Evolutionary conservation across 1,284 basidiomycete species (phyloP), one percentile per base, ranked within the genome.

Genomic region (Ceratobasidium sp.): DNA sequence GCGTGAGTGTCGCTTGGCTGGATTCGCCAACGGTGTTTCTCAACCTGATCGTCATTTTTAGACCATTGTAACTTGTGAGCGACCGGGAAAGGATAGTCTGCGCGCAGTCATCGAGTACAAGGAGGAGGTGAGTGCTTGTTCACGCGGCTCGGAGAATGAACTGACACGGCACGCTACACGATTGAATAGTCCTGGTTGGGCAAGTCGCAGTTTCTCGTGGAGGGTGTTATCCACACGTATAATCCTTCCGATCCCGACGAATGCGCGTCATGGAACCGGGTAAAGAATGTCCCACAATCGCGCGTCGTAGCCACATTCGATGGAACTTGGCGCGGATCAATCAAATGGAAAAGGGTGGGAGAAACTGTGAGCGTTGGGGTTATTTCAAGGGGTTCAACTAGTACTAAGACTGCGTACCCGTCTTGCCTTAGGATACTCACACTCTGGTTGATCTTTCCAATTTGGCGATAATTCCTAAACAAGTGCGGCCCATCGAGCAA

Each of bases 61-160:
- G 72, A 89, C 91, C 1, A 87, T 91, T 72, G 87, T 98, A 75
- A 96, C 93, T 20, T 94, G 92, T 76, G 83, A 84, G 13, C 90
- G 90, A 5, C 87, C 5, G 83, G 84, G 70, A 81, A 84, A 20
- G 85, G 84, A 20, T 80, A 84, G 69, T 74, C 86, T 94, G 74
- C 84, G 95, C 65, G 84, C 93, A 6, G 85, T 99, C 70, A 86
- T 97, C 69, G 94, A 96, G 75, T 98, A 97, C 82, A 95, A 95
- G 80, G 96, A 99, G 76, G 95, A 99, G 87, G 91, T 92, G 71
- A 56, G 87, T 77, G 3, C 13, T 47, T 13, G 1, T 3, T n/a
- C 49, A 38, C 5, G 6, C 13, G 13, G 31, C 47, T 17, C 42
- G 27, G 20, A 34, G 5, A 12, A 29, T 20, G 27, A 29, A 17